Base-by-base conservation (phyloP, 1,284 basidiomycete genomes). In the Exobasidium rhododendri region DNA sequence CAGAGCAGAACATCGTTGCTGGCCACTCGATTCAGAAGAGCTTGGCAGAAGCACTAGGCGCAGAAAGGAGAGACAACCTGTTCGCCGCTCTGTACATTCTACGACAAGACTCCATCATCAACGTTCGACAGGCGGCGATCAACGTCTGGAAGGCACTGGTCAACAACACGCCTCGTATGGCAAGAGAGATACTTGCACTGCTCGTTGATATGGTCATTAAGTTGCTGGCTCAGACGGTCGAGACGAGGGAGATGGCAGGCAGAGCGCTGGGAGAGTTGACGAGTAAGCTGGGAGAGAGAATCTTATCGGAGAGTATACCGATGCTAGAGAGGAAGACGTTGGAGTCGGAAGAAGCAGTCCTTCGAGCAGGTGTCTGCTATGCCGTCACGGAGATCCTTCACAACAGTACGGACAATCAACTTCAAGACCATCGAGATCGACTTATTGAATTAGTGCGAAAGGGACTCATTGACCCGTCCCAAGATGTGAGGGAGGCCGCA, bases 81-180 rank as follows among this genome's bases (percentile, higher is more conserved):
- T 83, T 98, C 47, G 89, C 93, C 2, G 90, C 90, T 1, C 82
- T 98, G 62, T 99, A 94, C 81, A 85, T 98, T 70, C 89, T 94
- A 61, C 88, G 94, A 61, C 96, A 98, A 81, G 96, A 98, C 80
- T 85, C 91, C 28, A 91, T 97, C 71, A 88, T 87, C 54, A 86
- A 88, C 49, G 94, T 98, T 43, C 87, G 96, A 51, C 90, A 93
- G 80, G 87, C 92, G 2, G 92, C 94, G 0, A 87, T 94, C 59
- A 92, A 94, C 68, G 97, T 97, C 68, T 99, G 96, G 96, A 98
- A 98, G 82, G 94, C 91, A 1, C 84, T 98, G 66, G 94, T 99
- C 28, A 87, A 92, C 81, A 98, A 84, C 80, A 81, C 81, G 65
- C 81, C 75, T 1, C 67, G 72, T 20, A 78, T 82, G 85, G 93